Percentiles rank a stretch among this genome's conserved stretches.
Evolutionary conservation across 2,329 filamentous ascomycete species (phyloP).

Genomic region (Plectosphaerella sp.): DNA sequence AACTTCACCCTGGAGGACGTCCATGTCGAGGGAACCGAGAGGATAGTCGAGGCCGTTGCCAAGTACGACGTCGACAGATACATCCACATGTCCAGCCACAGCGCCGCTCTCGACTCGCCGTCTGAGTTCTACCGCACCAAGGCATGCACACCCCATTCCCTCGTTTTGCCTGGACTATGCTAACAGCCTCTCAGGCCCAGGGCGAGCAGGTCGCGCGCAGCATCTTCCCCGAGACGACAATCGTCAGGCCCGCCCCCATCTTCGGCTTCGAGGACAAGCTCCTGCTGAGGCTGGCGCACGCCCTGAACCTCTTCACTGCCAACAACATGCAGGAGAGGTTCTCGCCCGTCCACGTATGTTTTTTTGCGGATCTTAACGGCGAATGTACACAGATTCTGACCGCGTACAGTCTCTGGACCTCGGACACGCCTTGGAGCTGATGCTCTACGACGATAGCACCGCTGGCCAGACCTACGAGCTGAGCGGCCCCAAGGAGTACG

Average conservation of each 20-base stretch:
- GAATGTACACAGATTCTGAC: not conserved
- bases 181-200: slow-evolving; percentile 48
- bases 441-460: slow-evolving; percentile 87
- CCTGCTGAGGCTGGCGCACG: slow-evolving; percentile 76
- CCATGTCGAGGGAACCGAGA: slow-evolving; percentile 85
- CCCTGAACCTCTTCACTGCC: slow-evolving; percentile 78
- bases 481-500: slow-evolving; percentile 90
- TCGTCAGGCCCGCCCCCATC: slow-evolving; percentile 88
- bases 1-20: slow-evolving; percentile 94
- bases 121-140: slow-evolving; percentile 93
- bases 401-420: slow-evolving; percentile 75
- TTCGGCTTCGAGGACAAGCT: slow-evolving; percentile 95
- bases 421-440: slow-evolving; percentile 79
- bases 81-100: slow-evolving; percentile 95
- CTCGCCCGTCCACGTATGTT: slow-evolving; percentile 79
- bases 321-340: slow-evolving; percentile 93
- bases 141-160: slow-evolving; percentile 34
- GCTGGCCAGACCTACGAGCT: slow-evolving; percentile 90
- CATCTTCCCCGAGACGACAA: slow-evolving; percentile 95
- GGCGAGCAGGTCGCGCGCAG: slow-evolving; percentile 79
- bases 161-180: not conserved
- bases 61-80: slow-evolving; percentile 98
- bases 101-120: slow-evolving; percentile 71
- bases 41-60: slow-evolving; percentile 88
- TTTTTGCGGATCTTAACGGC: not conserved